These are phyloP conservation scores for Umbelopsis isabellina DNA, from an alignment of 192 early-diverging fungal species.

Conservation along the genomic window DNA sequence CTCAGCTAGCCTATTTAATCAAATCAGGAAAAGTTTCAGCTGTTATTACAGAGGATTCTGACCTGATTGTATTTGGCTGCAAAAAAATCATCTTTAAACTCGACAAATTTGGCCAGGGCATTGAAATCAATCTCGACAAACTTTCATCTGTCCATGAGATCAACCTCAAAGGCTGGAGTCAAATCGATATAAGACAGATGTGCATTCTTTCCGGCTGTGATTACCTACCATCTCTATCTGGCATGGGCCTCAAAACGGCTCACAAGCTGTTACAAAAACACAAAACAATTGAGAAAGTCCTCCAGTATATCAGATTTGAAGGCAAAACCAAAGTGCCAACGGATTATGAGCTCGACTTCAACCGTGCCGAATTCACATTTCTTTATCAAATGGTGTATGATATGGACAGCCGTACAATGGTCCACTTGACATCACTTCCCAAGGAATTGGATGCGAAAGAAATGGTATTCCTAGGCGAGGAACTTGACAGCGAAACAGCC, in stretches of 20 bases:
- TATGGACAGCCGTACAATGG: constrained; percentile 51
- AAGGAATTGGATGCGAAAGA: constrained; percentile 33
- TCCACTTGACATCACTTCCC: constrained; percentile 60
- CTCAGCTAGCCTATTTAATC: constrained; percentile 88
- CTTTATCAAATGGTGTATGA: constrained; percentile 90
- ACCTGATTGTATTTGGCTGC: constrained; percentile 93
- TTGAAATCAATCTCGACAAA: constrained; percentile 63
- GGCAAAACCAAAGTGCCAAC: constrained; percentile 54
- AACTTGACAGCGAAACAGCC: background rate
- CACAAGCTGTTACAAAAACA: constrained; percentile 53
- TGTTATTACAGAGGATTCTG: constrained; percentile 94
- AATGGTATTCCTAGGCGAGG: background rate
- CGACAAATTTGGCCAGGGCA: constrained; percentile 68
- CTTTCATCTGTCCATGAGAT: constrained; percentile 53
- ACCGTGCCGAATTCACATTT: constrained; percentile 85
- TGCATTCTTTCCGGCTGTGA: constrained; percentile 99
- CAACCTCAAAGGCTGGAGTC: constrained; percentile 60
- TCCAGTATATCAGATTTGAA: constrained; percentile 25
- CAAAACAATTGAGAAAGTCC: constrained; percentile 44
- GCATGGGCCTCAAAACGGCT: constrained; percentile 88
- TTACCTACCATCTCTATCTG: constrained; percentile 81
- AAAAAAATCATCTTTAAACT: constrained; percentile 84
- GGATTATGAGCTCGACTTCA: constrained; percentile 73
- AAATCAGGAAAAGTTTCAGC: constrained; percentile 68
- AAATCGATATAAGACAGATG: constrained; percentile 77